Evolutionary conservation across 2,329 filamentous ascomycete genomes (phyloP), one percentile per base, ranked within the genome.

Genomic region (Microascus cirrosus): DNA sequence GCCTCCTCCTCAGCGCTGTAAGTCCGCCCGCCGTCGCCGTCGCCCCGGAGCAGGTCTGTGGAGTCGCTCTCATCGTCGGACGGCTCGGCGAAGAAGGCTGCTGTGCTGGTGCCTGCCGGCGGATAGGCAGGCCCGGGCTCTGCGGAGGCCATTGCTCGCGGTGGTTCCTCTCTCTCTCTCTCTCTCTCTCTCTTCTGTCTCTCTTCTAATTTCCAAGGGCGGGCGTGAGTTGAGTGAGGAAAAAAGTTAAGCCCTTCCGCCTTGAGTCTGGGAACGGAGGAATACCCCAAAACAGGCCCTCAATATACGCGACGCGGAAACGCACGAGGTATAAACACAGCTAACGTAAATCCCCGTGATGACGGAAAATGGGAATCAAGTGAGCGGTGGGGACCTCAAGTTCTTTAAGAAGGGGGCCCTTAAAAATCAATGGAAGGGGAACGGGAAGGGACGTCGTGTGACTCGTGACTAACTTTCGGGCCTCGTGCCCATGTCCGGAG

Each of bases 1-100:
- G 69, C 73, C 67, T 95, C 91, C 69, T 96, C 91, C 57, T 91
- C 85, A 0, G 74, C 72, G 2, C 79, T 79, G 59, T 79, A 82
- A 32, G 28, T 32, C 28, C 28, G 28, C 28, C 4, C 4, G 28
- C 28, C 28, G 28, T 12, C 4, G 28, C 28, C 28, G 28, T 12
- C 4, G 13, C 18, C 36, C 36, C 36, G 36, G 36, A 13, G 36
- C 42, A 48, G n/a, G 42, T n/a, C 13, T 3, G 8, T 22, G 15
- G 15, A 11, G 2, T 48, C 42, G 7, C n/a, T n/a, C 42, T 22
- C n/a, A 3, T 22, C 42, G 18, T 48, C 42, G 42, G 20, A 48
- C 42, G 8, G 28, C 28, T 32, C 28, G 28, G 28, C 28, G 28
- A 32, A 54, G 15, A 36, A 20, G 54, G 22, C 54, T 8, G 45